Evolutionary conservation across 345 rosid species (phyloP), one percentile per base, ranked within the genome.

Genomic region (Euphorbia tirucalli): DNA sequence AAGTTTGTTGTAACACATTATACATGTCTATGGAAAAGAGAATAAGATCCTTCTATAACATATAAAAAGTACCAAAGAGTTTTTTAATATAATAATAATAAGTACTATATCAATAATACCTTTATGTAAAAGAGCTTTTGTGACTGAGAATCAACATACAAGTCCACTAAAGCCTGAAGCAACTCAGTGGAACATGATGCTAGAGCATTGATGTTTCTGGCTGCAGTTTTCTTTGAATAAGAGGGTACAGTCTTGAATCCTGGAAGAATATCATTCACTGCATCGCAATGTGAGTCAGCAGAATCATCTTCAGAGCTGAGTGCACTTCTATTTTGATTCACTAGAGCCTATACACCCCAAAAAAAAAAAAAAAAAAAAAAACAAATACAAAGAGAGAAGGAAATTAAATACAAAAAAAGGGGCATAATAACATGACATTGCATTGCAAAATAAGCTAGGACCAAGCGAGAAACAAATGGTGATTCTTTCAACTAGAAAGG

Each of bases 151-250:
- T 72, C 72, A 63, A 89, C 73, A 74, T 83, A 86, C 60, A 82
- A 74, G 78, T 89, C 87, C 37, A 67, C 81, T 63, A 95, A 83
- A 85, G 89, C 80, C 79, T 77, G 93, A 75, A 95, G 92, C 84
- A 95, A 71, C 82, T 81, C 88, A 31, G 81, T 10, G 5, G 97
- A 88, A 74, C 78, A 80, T 65, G 91, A 87, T 61, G 91, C 84
- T 72, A 95, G 63, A 76, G 89, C 86, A 79, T 71, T 86, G 74
- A 88, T 79, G 83, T 92, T 90, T 80, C 74, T 92, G 10, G 71
- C 66, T 44, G 99, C 96, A 79, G 65, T 81, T 81, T 92, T 92
- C 72, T 84, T 84, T 5, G 97, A 81, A 79, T 90, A 92, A 54
- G 80, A 52, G 48, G 79, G 69, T 69, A 48, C 10, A 69, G 46